A percentile compares a stretch with the other conserved stretches of the same genome.
Conservation (phyloP, 768 basidiomycete genomes). For the Lactarius sanguifluus region DNA sequence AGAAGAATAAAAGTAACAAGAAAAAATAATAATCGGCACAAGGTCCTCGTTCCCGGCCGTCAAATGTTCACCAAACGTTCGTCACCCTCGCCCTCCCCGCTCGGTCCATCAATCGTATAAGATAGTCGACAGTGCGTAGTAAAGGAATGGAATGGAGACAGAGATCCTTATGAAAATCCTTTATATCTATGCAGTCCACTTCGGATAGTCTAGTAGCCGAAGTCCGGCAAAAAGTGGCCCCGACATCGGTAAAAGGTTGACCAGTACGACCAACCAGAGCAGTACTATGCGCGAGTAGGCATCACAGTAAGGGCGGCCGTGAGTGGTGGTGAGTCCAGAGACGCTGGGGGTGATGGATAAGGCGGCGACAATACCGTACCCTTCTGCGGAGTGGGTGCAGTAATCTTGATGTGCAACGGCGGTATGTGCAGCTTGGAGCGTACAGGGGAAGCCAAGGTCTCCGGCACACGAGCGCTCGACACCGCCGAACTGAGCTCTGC, state of each 20-base stretch:
- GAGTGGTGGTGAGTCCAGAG: constrained; percentile 41
- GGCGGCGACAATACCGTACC: constrained; percentile 32
- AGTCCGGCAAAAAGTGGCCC: not conserved
- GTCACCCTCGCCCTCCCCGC: not conserved
- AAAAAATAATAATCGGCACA: not conserved
- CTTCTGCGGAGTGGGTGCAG: constrained; percentile 27
- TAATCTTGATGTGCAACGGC: constrained; percentile 34
- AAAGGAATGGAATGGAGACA: not conserved
- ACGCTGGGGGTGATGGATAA: constrained; percentile 44
- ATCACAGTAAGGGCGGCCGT: constrained; percentile 18
- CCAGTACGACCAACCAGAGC: not conserved
- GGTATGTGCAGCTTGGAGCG: constrained; percentile 29
- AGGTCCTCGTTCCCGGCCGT: not conserved
- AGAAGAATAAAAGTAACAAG: not conserved
- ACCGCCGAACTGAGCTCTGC: not conserved
- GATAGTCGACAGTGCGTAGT: not conserved
- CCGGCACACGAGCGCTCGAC: constrained; percentile 17
- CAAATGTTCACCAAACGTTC: not conserved
- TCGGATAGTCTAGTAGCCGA: not conserved
- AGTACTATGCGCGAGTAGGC: constrained; percentile 18
- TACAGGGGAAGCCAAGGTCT: constrained; percentile 7
- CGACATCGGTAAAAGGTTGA: not conserved
- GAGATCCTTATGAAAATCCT: constrained; percentile 4
- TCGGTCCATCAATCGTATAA: constrained; percentile 3
- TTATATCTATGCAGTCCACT: constrained; percentile 7